These are phyloP conservation scores for Niebla homalea DNA, from an alignment of 495 filamentous ascomycete species.

Conservation along the genomic window DNA sequence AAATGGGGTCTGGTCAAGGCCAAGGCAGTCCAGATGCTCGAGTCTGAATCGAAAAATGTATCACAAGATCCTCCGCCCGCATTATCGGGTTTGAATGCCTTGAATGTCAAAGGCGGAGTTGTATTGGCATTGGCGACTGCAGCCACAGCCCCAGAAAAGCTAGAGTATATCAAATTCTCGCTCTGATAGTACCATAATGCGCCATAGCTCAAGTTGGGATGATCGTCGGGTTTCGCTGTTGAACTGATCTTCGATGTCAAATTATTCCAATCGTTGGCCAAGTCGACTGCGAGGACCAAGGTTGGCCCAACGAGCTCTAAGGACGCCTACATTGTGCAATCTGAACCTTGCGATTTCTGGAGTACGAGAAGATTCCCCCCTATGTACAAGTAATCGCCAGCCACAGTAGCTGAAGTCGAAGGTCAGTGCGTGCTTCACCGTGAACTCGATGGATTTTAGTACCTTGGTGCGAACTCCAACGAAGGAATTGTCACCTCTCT, in stretches of 20 bases:
- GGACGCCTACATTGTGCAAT: not conserved
- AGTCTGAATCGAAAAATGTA: not conserved
- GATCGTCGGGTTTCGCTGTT: slow-evolving; percentile 3
- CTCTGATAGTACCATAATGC: slow-evolving; percentile 9
- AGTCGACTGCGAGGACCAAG: slow-evolving; percentile 7
- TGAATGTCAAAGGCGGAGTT: not conserved
- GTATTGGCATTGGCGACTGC: not conserved
- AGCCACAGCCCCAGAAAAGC: not conserved
- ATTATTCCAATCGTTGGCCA: slow-evolving; percentile 12
- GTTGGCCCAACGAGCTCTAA: not conserved
- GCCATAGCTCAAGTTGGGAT: not conserved
- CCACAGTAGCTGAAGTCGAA: slow-evolving; percentile 1
- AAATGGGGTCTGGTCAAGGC: not conserved
- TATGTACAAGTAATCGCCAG: slow-evolving; percentile 5
- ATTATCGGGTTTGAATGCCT: slow-evolving; percentile 7
- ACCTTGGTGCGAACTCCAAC: too few species aligned
- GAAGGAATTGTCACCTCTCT: too few species aligned
- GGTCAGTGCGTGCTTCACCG: too few species aligned
- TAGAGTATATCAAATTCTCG: slow-evolving; percentile 3
- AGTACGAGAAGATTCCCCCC: slow-evolving; percentile 6
- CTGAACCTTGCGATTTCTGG: not conserved
- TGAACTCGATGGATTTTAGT: too few species aligned
- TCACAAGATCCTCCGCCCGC: not conserved
- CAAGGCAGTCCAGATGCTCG: not conserved
- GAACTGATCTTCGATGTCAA: not conserved